These are phyloP conservation scores for Kazachstania bromeliacearum DNA, from an alignment of 805 yeast genomes.

Conservation along the genomic window DNA sequence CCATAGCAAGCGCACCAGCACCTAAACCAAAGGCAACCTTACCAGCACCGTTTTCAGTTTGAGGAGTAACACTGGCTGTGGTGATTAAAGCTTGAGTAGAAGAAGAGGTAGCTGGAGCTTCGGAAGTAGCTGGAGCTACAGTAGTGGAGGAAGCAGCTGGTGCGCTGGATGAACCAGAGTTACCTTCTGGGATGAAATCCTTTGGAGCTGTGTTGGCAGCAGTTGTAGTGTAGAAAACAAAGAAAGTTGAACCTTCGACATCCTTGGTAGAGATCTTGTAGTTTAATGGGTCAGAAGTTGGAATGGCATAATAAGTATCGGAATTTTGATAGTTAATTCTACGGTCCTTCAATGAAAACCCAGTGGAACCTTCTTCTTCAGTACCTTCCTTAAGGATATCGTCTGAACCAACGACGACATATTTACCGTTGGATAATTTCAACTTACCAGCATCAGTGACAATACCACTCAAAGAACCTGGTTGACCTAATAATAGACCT, in stretches of 20 bases:
- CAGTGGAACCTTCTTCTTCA: conserved; percentile 23
- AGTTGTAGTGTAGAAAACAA: conserved; percentile 12
- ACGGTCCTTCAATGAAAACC: conserved; percentile 34
- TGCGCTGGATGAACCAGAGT: conserved; percentile 12
- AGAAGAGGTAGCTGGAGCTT: conserved; percentile 2
- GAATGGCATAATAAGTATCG: conserved; percentile 32
- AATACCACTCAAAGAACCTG: conserved; percentile 11
- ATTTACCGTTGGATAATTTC: conserved; percentile 24
- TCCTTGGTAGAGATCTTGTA: conserved; percentile 21
- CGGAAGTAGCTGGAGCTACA: conserved; percentile 2
- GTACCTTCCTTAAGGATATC: conserved; percentile 13
- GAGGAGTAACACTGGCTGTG: conserved; percentile 6
- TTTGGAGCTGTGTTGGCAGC: conserved; percentile 4
- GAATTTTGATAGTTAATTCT: conserved; percentile 31
- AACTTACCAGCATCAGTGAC: conserved; percentile 30
- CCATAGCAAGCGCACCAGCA: conserved; percentile 10
- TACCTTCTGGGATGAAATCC: conserved; percentile 13
- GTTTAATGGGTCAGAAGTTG: conserved; percentile 18
- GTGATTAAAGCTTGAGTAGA: conserved; percentile 1
- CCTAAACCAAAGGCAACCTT: conserved; percentile 28
- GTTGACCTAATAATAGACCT: conserved; percentile 9
- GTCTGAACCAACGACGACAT: conserved; percentile 21
- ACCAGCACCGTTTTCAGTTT: conserved; percentile 2
- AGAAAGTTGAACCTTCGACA: conserved; percentile 15
- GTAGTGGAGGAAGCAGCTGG: conserved; percentile 1